phyloP scores from a whole-genome alignment of 2,329 filamentous ascomycete genomes.

The Fusarium sp. region DNA sequence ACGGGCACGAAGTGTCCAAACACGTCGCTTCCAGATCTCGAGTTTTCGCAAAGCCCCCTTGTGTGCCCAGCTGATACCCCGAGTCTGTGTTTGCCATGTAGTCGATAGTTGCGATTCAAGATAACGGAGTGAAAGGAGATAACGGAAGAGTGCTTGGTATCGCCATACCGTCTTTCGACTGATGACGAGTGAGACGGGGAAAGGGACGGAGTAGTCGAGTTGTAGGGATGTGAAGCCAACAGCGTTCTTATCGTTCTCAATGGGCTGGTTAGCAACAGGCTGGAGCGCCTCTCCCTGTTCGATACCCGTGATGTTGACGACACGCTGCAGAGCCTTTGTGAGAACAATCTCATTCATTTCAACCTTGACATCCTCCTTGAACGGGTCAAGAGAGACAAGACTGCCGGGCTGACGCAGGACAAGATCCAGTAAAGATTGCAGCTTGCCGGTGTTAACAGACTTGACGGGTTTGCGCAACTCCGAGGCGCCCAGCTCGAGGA shows the following conservation, averaged over 20 bases:
- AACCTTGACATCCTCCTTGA: conserved; percentile 98
- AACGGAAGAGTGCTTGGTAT: conserved; percentile 95
- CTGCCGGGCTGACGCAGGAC: conserved; percentile 96
- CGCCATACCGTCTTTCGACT: conserved; percentile 96
- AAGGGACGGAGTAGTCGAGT: conserved; percentile 93
- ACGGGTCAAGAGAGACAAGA: conserved; percentile 91
- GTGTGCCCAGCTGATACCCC: conserved; percentile 83
- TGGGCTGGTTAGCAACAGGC: conserved; percentile 72
- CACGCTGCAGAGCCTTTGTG: conserved; percentile 92
- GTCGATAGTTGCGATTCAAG: conserved; percentile 87
- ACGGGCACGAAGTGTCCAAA: conserved; percentile 89
- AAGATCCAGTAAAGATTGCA: conserved; percentile 95
- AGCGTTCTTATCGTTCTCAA: conserved; percentile 88
- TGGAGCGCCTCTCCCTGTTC: conserved; percentile 88
- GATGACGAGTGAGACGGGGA: conserved; percentile 94
- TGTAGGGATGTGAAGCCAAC: conserved; percentile 92
- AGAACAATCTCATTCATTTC: conserved; percentile 96
- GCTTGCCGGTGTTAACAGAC: conserved; percentile 88
- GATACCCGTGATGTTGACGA: conserved; percentile 95
- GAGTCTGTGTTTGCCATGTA: conserved; percentile 91
- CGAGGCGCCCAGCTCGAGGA: conserved; percentile 88
- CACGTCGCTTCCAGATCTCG: conserved; percentile 91
- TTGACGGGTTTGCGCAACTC: conserved; percentile 92
- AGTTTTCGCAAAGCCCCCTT: conserved; percentile 77
- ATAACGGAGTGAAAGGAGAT: conserved; percentile 88